Evolutionary conservation across 441 rosid genomes (phyloP).

Genomic region (Isatis lusitanica): DNA sequence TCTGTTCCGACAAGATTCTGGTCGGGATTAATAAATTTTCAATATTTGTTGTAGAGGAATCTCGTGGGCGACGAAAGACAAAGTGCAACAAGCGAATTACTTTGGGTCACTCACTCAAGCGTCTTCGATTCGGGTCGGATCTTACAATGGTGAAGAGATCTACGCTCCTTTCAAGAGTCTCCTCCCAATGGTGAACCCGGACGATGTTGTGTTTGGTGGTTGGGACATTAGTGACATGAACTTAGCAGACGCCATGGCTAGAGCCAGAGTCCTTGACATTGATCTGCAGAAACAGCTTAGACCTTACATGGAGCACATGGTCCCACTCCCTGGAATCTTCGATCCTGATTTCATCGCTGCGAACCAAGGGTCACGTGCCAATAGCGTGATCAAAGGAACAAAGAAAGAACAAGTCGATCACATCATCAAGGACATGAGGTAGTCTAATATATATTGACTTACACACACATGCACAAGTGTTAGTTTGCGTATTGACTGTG

Average conservation of each 20-base stretch:
- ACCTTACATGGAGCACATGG: conserved; percentile 91
- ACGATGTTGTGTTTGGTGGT: conserved; percentile 87
- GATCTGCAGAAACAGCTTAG: conserved; percentile 92
- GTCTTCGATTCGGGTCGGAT: conserved; percentile 82
- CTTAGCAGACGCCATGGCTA: conserved; percentile 95
- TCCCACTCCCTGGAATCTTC: conserved; percentile 91
- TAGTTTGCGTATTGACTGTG: not conserved
- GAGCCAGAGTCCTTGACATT: conserved; percentile 85
- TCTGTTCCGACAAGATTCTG: not conserved
- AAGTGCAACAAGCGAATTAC: conserved; percentile 91
- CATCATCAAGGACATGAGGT: conserved; percentile 83
- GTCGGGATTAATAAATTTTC: not conserved
- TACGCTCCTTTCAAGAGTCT: conserved; percentile 97
- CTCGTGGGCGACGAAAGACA: conserved; percentile 98
- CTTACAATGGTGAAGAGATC: conserved; percentile 96
- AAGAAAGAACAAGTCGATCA: conserved; percentile 84
- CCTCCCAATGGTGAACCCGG: conserved; percentile 94
- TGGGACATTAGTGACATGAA: conserved; percentile 99
- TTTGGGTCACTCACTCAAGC: conserved; percentile 97
- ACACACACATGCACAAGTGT: not conserved
- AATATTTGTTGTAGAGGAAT: conserved; percentile 59
- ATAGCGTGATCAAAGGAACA: conserved; percentile 76
- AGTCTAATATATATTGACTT: not conserved
- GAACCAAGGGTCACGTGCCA: conserved; percentile 90
- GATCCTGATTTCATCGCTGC: conserved; percentile 96